Conservation (phyloP, 208 protist genomes). For the Trypanosoma avium region DNA sequence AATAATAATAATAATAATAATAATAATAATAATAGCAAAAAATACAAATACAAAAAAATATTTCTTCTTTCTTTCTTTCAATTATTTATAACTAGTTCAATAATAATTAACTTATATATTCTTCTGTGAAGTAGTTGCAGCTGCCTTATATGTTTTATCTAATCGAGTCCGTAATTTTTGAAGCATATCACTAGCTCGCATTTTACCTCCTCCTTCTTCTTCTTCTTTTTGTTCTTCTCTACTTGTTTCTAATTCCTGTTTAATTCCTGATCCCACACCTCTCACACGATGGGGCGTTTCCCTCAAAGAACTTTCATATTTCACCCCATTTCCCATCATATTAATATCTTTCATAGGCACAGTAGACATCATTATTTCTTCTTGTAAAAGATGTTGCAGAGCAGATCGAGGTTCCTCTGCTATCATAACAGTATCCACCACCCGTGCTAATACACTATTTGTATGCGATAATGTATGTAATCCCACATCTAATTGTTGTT, state of each 20-base stretch:
- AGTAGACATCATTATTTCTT: background rate
- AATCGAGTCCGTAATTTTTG: conserved; percentile 13
- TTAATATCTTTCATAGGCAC: background rate
- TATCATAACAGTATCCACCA: conserved; percentile 26
- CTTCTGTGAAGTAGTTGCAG: background rate
- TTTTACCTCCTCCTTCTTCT: background rate
- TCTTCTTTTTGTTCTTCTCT: background rate
- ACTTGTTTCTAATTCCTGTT: background rate
- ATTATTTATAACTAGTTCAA: too few species aligned
- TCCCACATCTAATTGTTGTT: conserved; percentile 25
- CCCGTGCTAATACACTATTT: conserved; percentile 28
- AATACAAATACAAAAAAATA: conserved; percentile 1
- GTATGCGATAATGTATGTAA: conserved; percentile 32
- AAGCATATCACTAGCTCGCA: too few species aligned
- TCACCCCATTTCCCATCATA: too few species aligned
- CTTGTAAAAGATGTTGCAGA: conserved; percentile 1
- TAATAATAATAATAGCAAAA: conserved; percentile 10
- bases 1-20: conserved; percentile 26
- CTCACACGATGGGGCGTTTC: background rate
- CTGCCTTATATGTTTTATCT: conserved; percentile 17
- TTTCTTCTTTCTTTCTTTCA: too few species aligned
- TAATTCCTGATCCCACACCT: background rate
- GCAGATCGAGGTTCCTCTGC: conserved; percentile 20
- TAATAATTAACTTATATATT: background rate
- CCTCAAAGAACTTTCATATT: too few species aligned